phyloP scores from a whole-genome alignment of 768 basidiomycete species.

The Macrolepiota fuliginosa region DNA sequence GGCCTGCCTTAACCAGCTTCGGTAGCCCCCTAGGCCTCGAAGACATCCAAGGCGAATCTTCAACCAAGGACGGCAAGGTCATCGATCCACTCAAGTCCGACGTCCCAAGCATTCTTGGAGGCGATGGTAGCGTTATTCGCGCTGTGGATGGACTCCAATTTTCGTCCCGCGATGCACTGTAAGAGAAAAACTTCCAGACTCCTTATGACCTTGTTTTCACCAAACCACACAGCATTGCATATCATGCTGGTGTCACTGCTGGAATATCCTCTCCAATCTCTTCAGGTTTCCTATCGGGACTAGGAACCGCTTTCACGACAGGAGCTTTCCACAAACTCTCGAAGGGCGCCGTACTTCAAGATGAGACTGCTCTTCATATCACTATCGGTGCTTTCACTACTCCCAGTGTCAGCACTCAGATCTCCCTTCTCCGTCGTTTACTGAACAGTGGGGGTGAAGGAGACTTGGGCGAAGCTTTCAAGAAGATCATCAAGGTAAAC shows the following conservation, averaged over 20 bases:
- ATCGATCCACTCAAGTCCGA: constrained; percentile 41
- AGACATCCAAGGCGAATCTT: constrained; percentile 57
- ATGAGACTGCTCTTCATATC: constrained; percentile 61
- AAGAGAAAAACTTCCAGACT: constrained; percentile 16
- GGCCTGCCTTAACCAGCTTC: constrained; percentile 61
- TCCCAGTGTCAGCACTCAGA: constrained; percentile 65
- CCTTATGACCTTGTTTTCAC: neutral
- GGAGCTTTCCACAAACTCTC: constrained; percentile 54
- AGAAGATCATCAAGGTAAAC: constrained; percentile 43
- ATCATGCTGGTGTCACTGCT: constrained; percentile 60
- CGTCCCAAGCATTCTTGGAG: constrained; percentile 41
- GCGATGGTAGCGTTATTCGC: constrained; percentile 35
- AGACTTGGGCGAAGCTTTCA: constrained; percentile 39
- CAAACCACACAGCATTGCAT: constrained; percentile 47
- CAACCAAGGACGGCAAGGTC: constrained; percentile 59
- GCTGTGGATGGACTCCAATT: constrained; percentile 78
- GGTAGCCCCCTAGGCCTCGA: constrained; percentile 63
- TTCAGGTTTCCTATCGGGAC: constrained; percentile 49
- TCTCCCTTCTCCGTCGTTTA: constrained; percentile 54
- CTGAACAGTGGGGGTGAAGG: constrained; percentile 39
- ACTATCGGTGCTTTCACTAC: constrained; percentile 36
- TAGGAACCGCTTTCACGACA: constrained; percentile 58
- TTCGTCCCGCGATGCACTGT: constrained; percentile 53
- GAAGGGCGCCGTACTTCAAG: constrained; percentile 56
- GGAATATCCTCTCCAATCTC: constrained; percentile 56